These are phyloP conservation scores for Pugionium dolabratum DNA, from an alignment of 345 rosid species.

Conservation along the genomic window DNA sequence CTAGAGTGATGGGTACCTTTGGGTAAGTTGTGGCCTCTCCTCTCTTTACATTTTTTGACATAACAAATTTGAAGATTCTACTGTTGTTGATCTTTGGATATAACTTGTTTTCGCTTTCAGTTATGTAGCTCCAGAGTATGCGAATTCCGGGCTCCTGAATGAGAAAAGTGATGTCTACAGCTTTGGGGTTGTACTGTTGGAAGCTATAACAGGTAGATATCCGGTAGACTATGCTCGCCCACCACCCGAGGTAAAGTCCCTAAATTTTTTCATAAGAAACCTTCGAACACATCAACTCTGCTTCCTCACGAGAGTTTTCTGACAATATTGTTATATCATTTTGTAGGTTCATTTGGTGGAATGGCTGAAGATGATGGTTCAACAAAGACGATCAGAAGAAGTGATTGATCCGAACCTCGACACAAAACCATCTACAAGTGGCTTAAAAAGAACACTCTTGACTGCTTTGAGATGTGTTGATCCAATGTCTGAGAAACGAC, in stretches of 20 bases:
- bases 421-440: constrained; percentile 81
- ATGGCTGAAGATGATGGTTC: constrained; percentile 99
- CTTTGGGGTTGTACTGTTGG: constrained; percentile 89
- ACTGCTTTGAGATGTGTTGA: constrained; percentile 97
- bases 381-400: constrained; percentile 87
- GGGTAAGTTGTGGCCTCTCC: constrained; percentile 52
- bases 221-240: constrained; percentile 97
- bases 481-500: constrained; percentile 88
- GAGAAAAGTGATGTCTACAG: constrained; percentile 99
- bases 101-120: constrained; percentile 42
- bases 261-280: not conserved
- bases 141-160: constrained; percentile 93
- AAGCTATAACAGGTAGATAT: constrained; percentile 93
- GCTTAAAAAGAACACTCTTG: constrained; percentile 81
- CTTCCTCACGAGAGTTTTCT: not conserved
- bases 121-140: constrained; percentile 99
- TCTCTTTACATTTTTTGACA: not conserved
- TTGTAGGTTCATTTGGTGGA: constrained; percentile 92
- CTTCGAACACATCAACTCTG: constrained; percentile 6
- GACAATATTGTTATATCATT: not conserved
- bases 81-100: not conserved
- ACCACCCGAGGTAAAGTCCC: constrained; percentile 61
- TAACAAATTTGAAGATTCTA: not conserved
- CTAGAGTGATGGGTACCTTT: constrained; percentile 99
- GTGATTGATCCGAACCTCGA: constrained; percentile 90